Percentiles rank a stretch among this genome's conserved stretches.
phyloP scores from a whole-genome alignment of 805 yeast genomes.

The Ogataea paraovalis region DNA sequence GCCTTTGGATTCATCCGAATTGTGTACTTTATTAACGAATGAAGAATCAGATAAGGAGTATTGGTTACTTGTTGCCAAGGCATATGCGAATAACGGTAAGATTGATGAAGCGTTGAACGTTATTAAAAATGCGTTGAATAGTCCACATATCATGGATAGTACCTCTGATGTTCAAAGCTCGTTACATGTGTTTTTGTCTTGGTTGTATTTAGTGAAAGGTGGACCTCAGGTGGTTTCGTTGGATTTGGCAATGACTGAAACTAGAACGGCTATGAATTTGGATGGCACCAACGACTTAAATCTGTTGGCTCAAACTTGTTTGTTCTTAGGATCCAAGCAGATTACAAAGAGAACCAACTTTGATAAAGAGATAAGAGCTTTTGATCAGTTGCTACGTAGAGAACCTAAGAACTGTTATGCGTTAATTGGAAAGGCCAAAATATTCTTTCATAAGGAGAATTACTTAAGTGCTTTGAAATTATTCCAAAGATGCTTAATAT shows the following conservation, averaged over 20 bases:
- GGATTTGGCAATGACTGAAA: conserved; percentile 27
- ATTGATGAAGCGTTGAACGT: conserved; percentile 61
- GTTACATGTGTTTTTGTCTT: conserved; percentile 61
- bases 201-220: conserved; percentile 60
- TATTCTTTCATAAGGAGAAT: conserved; percentile 67
- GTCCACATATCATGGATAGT: conserved; percentile 30
- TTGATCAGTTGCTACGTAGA: conserved; percentile 54
- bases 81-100: conserved; percentile 63
- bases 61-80: conserved; percentile 83
- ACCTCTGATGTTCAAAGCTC: conserved; percentile 41
- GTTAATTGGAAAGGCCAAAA: conserved; percentile 77
- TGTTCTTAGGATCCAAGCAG: conserved; percentile 60
- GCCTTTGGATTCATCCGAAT: conserved; percentile 86
- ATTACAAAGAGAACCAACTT: conserved; percentile 53
- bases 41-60: conserved; percentile 72
- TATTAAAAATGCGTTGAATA: conserved; percentile 53
- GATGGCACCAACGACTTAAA: conserved; percentile 45
- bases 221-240: conserved; percentile 16
- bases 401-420: conserved; percentile 70
- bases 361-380: conserved; percentile 67
- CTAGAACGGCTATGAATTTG: conserved; percentile 44
- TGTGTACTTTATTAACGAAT: conserved; percentile 71
- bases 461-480: conserved; percentile 70
- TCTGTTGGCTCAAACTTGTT: conserved; percentile 64
- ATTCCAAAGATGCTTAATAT: conserved; percentile 76